Evolutionary conservation across 495 filamentous ascomycete genomes (phyloP), one percentile per base, ranked within the genome.

Genomic region (Aspergillus nidulans): DNA sequence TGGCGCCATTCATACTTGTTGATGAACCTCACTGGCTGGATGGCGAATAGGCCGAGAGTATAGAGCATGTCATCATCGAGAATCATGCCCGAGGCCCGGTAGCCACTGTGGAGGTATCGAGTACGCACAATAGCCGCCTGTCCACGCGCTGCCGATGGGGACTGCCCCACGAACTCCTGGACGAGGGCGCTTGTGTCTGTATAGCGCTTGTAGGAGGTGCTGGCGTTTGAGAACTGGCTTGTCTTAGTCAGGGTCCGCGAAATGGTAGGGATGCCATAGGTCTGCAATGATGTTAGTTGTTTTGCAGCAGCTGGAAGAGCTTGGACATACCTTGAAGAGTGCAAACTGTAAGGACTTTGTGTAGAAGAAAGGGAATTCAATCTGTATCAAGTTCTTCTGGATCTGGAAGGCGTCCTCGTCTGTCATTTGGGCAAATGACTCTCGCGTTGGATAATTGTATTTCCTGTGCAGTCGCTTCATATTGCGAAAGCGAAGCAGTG

Each of bases 191-290:
- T 69, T 0, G 86, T 90, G 63, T 89, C 86, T 19, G 80, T 76
- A 56, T 85, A 87, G 55, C 86, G 78, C 62, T 87, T 88, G 0
- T 75, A 64, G 3, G 81, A 79, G 10, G 69, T 80, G 6, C 66
- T 70, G 0, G 74, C 65, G 45, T 73, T 72, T 13, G 80, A 76
- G 42, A 90, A 77, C 51, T 88, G 78, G 32, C 69, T 75, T 7
- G 85, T 87, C 25, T 75, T 73, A 0, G 78, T 73, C 18, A 89
- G 74, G 0, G 86, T 63, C 25, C 62, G 64, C 4, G 81, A 83
- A 47, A 87, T 87, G 19, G 79, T 75, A 1, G 84, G 83, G 42
- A 89, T 81, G 7, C 81, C 84, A 55, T 89, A 89, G 13, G 85
- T 87, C 79, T 84, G 58, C 8, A 13, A 10, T 3, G 25, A 43